These are phyloP conservation scores for Huntiella savannae DNA, from an alignment of 2,329 filamentous ascomycete species.

Conservation along the genomic window DNA sequence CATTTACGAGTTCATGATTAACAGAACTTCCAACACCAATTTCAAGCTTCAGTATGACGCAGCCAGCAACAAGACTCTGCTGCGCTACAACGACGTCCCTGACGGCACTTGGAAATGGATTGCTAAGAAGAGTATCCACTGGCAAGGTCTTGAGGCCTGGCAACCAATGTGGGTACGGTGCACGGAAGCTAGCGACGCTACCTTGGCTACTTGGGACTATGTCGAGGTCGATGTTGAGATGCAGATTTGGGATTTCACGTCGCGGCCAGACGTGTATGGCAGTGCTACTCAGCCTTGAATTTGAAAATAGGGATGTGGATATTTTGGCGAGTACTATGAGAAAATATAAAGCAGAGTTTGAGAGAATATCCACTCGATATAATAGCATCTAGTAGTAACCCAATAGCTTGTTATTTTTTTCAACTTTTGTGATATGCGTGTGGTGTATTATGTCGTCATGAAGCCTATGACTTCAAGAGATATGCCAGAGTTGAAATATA, in stretches of 20 bases:
- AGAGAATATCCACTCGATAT: too few relatives aligned
- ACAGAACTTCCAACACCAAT: too few relatives aligned
- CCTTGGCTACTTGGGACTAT: not conserved
- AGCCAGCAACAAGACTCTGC: not conserved
- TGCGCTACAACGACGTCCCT: not conserved
- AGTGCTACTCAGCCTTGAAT: not conserved
- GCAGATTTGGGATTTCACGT: not conserved
- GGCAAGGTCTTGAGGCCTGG: not conserved
- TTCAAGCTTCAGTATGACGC: not conserved
- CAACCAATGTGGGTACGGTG: not conserved
- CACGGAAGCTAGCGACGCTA: not conserved
- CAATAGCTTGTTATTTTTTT: too few relatives aligned
- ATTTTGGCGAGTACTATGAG: too few relatives aligned
- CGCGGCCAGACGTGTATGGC: not conserved
- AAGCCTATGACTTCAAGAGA: too few relatives aligned
- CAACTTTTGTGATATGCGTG: too few relatives aligned
- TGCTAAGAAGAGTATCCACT: not conserved
- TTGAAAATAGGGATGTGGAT: not conserved
- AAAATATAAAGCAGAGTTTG: too few relatives aligned
- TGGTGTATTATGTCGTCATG: too few relatives aligned
- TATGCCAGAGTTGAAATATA: too few relatives aligned
- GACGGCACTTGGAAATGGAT: not conserved
- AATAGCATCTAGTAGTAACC: too few relatives aligned
- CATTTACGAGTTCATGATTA: too few relatives aligned
- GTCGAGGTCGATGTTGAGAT: not conserved